Evolutionary conservation across 2,329 filamentous ascomycete genomes (phyloP).

Genomic region (Neocucurbitaria cava): DNA sequence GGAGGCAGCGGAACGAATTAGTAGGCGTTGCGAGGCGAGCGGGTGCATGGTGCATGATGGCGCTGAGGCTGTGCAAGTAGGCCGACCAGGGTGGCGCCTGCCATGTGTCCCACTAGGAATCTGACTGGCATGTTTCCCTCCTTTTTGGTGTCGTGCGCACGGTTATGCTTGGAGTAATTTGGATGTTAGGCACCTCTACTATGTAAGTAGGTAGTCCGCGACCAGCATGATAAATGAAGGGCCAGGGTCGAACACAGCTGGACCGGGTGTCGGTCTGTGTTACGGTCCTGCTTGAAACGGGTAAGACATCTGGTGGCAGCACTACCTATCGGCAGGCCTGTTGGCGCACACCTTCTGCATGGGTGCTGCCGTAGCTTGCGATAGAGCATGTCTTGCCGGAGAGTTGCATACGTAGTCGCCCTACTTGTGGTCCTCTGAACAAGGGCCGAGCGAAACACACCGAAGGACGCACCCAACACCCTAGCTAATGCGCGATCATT

Average conservation of each 20-base stretch:
- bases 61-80: constrained; percentile 42
- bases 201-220: too few species aligned
- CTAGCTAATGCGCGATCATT: constrained; percentile 8
- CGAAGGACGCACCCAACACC: constrained; percentile 9
- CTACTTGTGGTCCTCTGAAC: constrained; percentile 17
- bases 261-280: constrained; percentile 17
- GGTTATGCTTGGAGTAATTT: constrained; percentile 12
- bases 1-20: constrained; percentile 27
- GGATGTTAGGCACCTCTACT: constrained; percentile 1
- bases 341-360: constrained; percentile 17
- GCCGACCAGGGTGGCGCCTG: constrained; percentile 15
- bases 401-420: constrained; percentile 25
- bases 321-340: constrained; percentile 18
- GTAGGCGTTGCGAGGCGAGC: constrained; percentile 15
- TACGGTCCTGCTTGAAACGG: constrained; percentile 20
- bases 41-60: constrained; percentile 39
- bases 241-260: constrained; percentile 9
- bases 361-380: constrained; percentile 14
- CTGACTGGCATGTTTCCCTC: constrained; percentile 8
- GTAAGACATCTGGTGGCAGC: constrained; percentile 16
- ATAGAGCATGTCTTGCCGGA: constrained; percentile 24
- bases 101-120: constrained; percentile 23
- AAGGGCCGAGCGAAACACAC: constrained; percentile 23
- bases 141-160: constrained; percentile 2
- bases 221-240: constrained; percentile 8